Base-by-base conservation (phyloP, 1,139 yeast genomes). In the Spencermartinsiella ligniputridi region DNA sequence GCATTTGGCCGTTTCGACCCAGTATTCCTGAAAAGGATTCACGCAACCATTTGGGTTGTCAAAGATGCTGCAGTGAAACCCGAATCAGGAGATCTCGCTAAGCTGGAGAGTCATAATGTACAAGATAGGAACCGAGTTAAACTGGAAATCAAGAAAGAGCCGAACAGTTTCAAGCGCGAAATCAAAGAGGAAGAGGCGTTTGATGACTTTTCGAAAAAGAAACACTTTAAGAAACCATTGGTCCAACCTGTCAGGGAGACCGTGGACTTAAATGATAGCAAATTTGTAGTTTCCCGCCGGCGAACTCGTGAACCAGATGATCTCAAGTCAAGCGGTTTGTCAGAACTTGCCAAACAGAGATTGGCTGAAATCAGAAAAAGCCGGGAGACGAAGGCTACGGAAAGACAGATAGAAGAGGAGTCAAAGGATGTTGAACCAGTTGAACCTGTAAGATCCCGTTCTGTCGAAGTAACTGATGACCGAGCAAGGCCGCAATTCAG, bases 1-100 rank as follows among this genome's bases (percentile, higher is more conserved):
- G 59, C 57, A 1, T 61, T 63, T 49, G 66, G 65, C 18, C 50
- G 51, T 35, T 63, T 63, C 41, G 54, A 57, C 21, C 46, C 41
- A 3, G 49, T 47, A 3, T 62, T 61, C 42, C 47, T 63, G n/a
- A 32, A 33, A 9, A 27, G 32, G 8, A n/a, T 27, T 11, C 32
- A 27, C n/a, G 5, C 32, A 9, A 9, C 15, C 15, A 6, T 27
- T 11, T 11, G 12, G 15, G 34, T 12, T 9, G 19, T 9, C 5
- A 25, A 13, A 25, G 21, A 12, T 5, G 16, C 13, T 20, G 30
- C 6, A 19, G 27, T 33, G 21, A 33, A 35, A n/a, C 22, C 27
- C 20, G 35, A 38, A 35, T 15, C 9, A 19, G 39, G 40, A 6
- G 22, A 24, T n/a, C 15, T 17, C 13, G 39, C 19, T 9, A n/a